Percentiles rank a stretch among this genome's conserved stretches.
Evolutionary conservation across 257 asterid species (phyloP).

Genomic region (Lithospermum erythrorhizon): DNA sequence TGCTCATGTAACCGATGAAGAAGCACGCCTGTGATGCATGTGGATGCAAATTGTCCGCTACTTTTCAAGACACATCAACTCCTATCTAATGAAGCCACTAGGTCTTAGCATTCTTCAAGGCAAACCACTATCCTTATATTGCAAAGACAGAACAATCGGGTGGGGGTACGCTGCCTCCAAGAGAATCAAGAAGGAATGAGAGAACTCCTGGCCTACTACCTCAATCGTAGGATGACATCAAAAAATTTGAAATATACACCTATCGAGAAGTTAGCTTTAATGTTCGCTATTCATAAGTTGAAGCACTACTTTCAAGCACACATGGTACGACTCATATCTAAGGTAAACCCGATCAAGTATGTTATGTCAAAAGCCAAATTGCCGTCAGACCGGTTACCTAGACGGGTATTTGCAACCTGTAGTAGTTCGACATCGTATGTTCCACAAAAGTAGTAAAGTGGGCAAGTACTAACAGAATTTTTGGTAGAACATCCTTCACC

Average conservation of each 20-base stretch:
- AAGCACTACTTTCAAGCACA: conserved; percentile 1
- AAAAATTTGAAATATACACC: background rate
- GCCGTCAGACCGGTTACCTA: background rate
- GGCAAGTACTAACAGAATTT: too few relatives aligned
- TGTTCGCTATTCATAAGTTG: background rate
- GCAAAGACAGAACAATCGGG: background rate
- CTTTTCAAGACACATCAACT: too few relatives aligned
- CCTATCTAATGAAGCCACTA: too few relatives aligned
- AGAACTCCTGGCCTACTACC: background rate
- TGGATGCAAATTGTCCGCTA: too few relatives aligned
- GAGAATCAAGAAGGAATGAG: background rate
- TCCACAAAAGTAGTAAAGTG: too few relatives aligned
- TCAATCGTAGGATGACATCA: background rate
- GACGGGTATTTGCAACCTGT: background rate
- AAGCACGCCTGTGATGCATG: too few relatives aligned
- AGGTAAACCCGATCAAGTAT: background rate
- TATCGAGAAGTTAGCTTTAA: background rate
- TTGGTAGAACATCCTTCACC: too few relatives aligned
- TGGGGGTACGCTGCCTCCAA: background rate
- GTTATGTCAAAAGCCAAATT: background rate
- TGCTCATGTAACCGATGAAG: too few relatives aligned
- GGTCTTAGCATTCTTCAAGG: too few relatives aligned
- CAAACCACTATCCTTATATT: too few relatives aligned
- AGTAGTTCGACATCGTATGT: background rate
- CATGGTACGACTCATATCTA: background rate